Evolutionary conservation across 2,329 filamentous ascomycete genomes (phyloP), one percentile per base, ranked within the genome.

Genomic region (Exserohilum turcica): DNA sequence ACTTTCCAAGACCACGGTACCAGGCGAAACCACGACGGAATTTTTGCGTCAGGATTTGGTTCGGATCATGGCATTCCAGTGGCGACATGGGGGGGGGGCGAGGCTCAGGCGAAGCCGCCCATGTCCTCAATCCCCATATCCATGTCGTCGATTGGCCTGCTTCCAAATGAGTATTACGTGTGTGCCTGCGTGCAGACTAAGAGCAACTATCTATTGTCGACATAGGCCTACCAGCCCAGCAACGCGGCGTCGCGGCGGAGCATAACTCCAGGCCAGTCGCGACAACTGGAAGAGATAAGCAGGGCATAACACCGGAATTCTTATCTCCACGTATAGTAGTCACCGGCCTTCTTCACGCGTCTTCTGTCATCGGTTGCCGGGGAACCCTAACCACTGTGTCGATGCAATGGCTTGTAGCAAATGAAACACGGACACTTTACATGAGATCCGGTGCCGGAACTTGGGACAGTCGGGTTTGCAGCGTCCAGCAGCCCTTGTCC

Each of bases 261-360:
- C 18, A 50, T 10, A 9, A 9, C n/a, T 50, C 35, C 35, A 38
- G 46, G 44, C 35, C 51, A 44, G 28, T 49, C 28, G 39, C 33
- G 7, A 21, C 39, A 13, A 32, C 21, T 18, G 21, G 24, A 37
- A 32, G 13, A 21, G 15, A 33, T 16, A 53, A 27, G 45, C 50
- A 53, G 50, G 50, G 44, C 38, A 21, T 6, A 18, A 16, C 10
- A 9, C 31, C 16, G 18, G 35, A 31, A 27, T 43, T 32, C 39
- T 53, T 39, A 38, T 31, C 44, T 43, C 38, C 21, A 19, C 45
- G 27, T 43, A 19, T 32, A 48, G 44, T 43, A 48, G 44, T 48
- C 21, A 32, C 16, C 32, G 18, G 18, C 44, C 37, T 33, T 31
- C 37, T 43, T 32, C 31, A 24, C 38, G 10, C 27, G 37, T 42